A percentile compares a stretch with the other conserved stretches of the same genome.
phyloP scores from a whole-genome alignment of 192 early-diverging fungal species.

The Coemansia erecta region DNA sequence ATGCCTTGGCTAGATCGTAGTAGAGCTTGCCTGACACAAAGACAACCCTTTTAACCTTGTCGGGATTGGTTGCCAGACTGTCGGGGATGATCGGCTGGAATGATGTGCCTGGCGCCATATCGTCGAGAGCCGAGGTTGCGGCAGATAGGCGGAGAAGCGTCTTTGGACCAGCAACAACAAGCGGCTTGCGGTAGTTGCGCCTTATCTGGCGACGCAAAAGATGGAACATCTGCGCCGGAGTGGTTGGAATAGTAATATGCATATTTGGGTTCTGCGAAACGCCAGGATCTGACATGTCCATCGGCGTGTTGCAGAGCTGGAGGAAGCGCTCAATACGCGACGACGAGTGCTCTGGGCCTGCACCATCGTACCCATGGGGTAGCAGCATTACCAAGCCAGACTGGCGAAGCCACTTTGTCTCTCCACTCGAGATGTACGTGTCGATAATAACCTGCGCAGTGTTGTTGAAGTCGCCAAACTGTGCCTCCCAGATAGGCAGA shows the following conservation, averaged over 20 bases:
- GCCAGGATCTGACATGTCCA: constrained; percentile 58
- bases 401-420: constrained; percentile 94
- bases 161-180: constrained; percentile 81
- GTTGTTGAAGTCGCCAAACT: constrained; percentile 99
- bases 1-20: constrained; percentile 86
- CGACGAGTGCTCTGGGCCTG: constrained; percentile 92
- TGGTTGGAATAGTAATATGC: constrained; percentile 91
- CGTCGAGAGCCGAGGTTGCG: constrained; percentile 69
- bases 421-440: constrained; percentile 83
- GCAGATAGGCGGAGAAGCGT: constrained; percentile 64
- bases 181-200: constrained; percentile 89
- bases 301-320: constrained; percentile 83
- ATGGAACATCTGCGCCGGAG: constrained; percentile 96
- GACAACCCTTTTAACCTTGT: constrained; percentile 58
- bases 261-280: constrained; percentile 80
- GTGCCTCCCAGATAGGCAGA: constrained; percentile 95
- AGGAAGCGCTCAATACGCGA: constrained; percentile 92
- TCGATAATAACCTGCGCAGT: constrained; percentile 94
- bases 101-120: constrained; percentile 82
- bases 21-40: constrained; percentile 92
- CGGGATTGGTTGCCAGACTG: constrained; percentile 40
- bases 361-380: constrained; percentile 94
- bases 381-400: constrained; percentile 88
- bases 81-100: constrained; percentile 83
- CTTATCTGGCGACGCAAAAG: constrained; percentile 89